phyloP scores from a whole-genome alignment of 129 eudicot species.

The Escallonia herrerae region DNA sequence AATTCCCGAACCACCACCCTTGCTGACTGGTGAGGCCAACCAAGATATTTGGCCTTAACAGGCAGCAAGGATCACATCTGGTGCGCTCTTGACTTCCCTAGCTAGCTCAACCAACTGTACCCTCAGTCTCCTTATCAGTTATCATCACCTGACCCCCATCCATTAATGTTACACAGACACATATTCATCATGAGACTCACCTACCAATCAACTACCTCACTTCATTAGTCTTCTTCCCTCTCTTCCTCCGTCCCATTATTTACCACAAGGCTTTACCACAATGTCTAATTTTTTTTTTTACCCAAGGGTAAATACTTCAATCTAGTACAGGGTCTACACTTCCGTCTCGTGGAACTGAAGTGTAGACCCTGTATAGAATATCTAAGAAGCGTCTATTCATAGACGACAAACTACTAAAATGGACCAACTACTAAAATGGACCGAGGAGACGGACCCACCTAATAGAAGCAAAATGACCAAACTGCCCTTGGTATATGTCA shows the following conservation, averaged over 20 bases:
- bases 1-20: conserved; percentile 97
- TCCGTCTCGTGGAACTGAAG: no score
- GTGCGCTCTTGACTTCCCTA: conserved; percentile 97
- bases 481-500: not conserved
- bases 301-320: no score
- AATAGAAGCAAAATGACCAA: not conserved
- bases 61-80: conserved; percentile 47
- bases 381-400: no score
- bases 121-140: not conserved
- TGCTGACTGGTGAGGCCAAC: conserved; percentile 24
- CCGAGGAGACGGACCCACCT: no score
- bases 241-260: conserved; percentile 1
- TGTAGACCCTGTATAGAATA: no score
- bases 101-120: conserved; percentile 26
- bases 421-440: no score
- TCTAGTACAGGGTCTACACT: no score
- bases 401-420: no score
- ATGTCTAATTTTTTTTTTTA: not conserved
- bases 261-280: conserved; percentile 23
- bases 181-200: not conserved
- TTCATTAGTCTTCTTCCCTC: conserved; percentile 15
- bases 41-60: conserved; percentile 14
- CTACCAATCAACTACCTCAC: conserved; percentile 32
- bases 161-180: conserved; percentile 23
- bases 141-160: conserved; percentile 24